Evolutionary conservation across 2,329 filamentous ascomycete species (phyloP), one percentile per base, ranked within the genome.

Genomic region (Phialemoniopsis sp.): DNA sequence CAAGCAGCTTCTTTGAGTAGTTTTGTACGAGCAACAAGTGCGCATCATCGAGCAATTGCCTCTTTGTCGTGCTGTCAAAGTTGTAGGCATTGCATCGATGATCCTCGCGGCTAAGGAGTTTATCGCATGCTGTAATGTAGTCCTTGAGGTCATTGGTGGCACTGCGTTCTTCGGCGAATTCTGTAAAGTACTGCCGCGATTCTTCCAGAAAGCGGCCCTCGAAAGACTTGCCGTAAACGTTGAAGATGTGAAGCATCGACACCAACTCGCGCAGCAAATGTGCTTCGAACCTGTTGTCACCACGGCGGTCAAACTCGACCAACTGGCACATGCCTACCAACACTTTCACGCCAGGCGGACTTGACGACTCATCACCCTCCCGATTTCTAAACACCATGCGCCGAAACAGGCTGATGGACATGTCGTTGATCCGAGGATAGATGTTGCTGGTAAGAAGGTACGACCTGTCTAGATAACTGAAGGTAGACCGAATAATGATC

Each of bases 381-480:
- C 7, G 59, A 55, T 10, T 61, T 58, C 21, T 26, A 48, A 74
- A 82, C 4, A 73, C 60, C 49, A 72, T 73, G 43, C 64, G 75
- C 38, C 87, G 78, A 58, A 97, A 98, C 43, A 89, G 75, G 13
- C 72, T 64, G 40, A 93, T 80, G 5, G 84, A 80, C 68, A 95
- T 82, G 54, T 95, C 88, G 54, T 90, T 85, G 41, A 98, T 80
- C 28, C 85, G 85, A 9, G 75, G 73, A 29, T 76, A 65, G 16
- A 84, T 79, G 49, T 83, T 81, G 34, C 82, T 81, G 41, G 85
- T 82, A 3, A 95, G 70, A 8, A 98, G 73, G 56, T 89, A 96
- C 3, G 89, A 87, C 46, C 93, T 82, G 58, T 98, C 91, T 48
- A 98, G 76, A 55, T 90, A 98, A 66, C 89, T 95, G 64, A 96